Evolutionary conservation across 192 early-diverging fungal species (phyloP), one percentile per base, ranked within the genome.

Genomic region (Piromyces sp.): DNA sequence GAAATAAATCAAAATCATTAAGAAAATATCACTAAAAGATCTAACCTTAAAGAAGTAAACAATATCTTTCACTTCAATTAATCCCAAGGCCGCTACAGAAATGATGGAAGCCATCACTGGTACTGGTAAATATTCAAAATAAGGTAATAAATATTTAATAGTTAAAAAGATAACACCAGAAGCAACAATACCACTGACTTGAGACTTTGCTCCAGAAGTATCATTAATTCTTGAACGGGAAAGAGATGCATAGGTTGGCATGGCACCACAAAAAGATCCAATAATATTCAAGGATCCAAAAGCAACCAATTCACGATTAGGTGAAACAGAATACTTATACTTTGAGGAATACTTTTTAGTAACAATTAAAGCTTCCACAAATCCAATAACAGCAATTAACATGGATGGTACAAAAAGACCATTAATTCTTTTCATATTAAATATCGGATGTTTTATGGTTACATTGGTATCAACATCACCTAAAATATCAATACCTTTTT

Each of bases 281-380:
- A 95, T 81, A 31, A 95, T 89, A 82, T 98, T 99, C 80, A 93
- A 88, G n/a, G 93, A 86, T 30, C 97, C 97, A 81, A 99, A 87
- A 5, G 97, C 97, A 40, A 99, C 97, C 36, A 99, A 88, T 86
- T 99, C 97, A 51, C 97, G 93, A 84, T 99, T 99, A 15, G 97
- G 93, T 19, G 94, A 95, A 58, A 98, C 94, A 13, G 93, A 87
- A 83, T 98, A 97, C 86, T 96, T 94, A 88, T 97, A 94, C 79
- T 94, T 91, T 80, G 91, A 92, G 0, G 96, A 93, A 85, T 96
- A 98, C 30, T 95, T 95, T 84, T 97, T 96, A 7, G 96, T 93
- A 28, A 97, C 94, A 30, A 94, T 96, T 83, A 99, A 94, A 29
- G 95, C 95, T 87, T 99, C 97, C 29, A 99, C 97, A 84, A 99